A percentile compares a stretch with the other conserved stretches of the same genome.
These are phyloP conservation scores for Aspergillus campestris DNA, from an alignment of 495 filamentous ascomycete species.

Conservation along the genomic window DNA sequence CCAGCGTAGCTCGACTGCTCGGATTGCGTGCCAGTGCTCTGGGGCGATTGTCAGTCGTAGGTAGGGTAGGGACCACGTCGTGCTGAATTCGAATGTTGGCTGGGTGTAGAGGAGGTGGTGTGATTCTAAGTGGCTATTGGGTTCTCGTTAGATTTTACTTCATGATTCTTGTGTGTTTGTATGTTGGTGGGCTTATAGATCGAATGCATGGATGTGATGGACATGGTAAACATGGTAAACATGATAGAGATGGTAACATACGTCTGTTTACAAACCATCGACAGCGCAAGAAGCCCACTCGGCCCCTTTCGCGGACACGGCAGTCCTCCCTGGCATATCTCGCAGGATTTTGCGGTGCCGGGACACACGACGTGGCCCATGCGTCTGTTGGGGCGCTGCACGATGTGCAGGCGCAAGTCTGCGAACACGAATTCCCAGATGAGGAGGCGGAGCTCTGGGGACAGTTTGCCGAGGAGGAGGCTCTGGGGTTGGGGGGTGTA, in stretches of 20 bases:
- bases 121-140: conserved; percentile 30
- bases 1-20: conserved; percentile 35
- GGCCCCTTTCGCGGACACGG: conserved; percentile 11
- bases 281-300: conserved; percentile 13
- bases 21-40: conserved; percentile 27
- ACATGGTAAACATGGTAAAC: too few relatives aligned
- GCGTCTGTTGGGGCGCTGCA: conserved; percentile 26
- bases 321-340: conserved; percentile 29
- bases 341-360: conserved; percentile 15
- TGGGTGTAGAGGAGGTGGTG: conserved; percentile 31
- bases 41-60: conserved; percentile 30
- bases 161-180: background rate
- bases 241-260: too few relatives aligned
- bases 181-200: too few relatives aligned
- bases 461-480: conserved; percentile 31
- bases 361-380: conserved; percentile 34
- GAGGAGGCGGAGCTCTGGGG: conserved; percentile 35
- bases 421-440: conserved; percentile 38
- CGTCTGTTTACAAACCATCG: conserved; percentile 25
- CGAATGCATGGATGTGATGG: too few relatives aligned
- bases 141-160: background rate
- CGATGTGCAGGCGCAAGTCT: conserved; percentile 29
- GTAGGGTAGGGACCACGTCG: conserved; percentile 39
- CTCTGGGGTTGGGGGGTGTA: conserved; percentile 21
- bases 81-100: conserved; percentile 39